These are phyloP conservation scores for Nannochloropsis gaditana DNA, from an alignment of 108 stramenopile species.

Conservation along the genomic window DNA sequence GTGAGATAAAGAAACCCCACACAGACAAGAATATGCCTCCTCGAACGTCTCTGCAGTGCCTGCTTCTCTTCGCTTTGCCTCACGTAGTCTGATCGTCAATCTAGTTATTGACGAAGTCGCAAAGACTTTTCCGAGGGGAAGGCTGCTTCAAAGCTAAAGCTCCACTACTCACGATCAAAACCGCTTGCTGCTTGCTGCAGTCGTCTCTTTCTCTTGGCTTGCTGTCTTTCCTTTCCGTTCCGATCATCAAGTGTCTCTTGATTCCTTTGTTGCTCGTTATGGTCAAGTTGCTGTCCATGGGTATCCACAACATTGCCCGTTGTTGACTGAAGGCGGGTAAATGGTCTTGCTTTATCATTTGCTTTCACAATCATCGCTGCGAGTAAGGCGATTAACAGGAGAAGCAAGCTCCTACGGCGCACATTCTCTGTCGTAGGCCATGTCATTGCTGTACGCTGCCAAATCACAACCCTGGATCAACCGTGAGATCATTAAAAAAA, in stretches of 20 bases:
- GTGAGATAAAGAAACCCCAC: too few species aligned
- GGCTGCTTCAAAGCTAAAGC: too few species aligned
- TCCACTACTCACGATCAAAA: neutral
- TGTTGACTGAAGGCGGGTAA: neutral
- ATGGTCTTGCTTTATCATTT: neutral
- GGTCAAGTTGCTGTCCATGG: neutral
- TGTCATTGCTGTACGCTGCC: too few species aligned
- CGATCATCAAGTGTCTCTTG: neutral
- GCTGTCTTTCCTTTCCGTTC: neutral
- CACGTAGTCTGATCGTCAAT: too few species aligned
- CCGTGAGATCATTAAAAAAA: too few species aligned
- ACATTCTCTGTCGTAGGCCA: neutral
- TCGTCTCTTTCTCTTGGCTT: neutral
- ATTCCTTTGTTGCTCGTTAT: neutral
- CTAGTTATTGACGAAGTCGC: too few species aligned
- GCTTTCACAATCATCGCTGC: neutral
- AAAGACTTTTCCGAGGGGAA: too few species aligned
- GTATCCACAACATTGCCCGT: neutral
- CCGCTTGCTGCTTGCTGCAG: slow-evolving; percentile 1
- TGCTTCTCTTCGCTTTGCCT: too few species aligned
- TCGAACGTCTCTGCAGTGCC: too few species aligned
- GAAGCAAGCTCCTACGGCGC: neutral
- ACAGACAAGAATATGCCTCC: too few species aligned
- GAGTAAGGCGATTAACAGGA: slow-evolving; percentile 4
- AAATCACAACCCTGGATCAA: too few species aligned